Conservation (phyloP, 805 yeast genomes). For the Candida argentea region DNA sequence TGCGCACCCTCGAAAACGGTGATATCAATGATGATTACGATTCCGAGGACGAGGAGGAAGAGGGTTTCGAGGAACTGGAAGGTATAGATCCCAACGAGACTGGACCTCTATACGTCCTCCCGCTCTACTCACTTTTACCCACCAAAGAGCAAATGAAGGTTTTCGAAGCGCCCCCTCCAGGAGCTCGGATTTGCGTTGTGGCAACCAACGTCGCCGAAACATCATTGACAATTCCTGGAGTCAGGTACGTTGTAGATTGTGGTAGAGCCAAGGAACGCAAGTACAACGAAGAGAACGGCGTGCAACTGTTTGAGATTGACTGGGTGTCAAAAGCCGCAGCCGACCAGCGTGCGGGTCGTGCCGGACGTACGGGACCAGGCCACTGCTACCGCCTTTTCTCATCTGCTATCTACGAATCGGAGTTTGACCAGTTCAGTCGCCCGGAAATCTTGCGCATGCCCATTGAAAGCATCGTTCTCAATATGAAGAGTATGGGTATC, state of each 20-base stretch:
- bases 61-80: constrained; percentile 61
- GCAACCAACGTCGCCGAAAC: constrained; percentile 99
- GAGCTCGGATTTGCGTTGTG: constrained; percentile 80
- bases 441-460: constrained; percentile 96
- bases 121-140: constrained; percentile 88
- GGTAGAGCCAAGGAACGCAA: constrained; percentile 89
- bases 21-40: constrained; percentile 38
- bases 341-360: constrained; percentile 92
- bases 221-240: constrained; percentile 91
- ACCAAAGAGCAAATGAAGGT: constrained; percentile 92
- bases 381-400: constrained; percentile 89
- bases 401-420: constrained; percentile 86
- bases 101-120: constrained; percentile 84
- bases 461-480: constrained; percentile 87
- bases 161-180: constrained; percentile 75
- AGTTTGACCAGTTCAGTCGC: constrained; percentile 67
- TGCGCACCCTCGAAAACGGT: constrained; percentile 24
- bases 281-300: constrained; percentile 74
- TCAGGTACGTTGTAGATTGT: constrained; percentile 88
- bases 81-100: constrained; percentile 61
- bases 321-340: constrained; percentile 97
- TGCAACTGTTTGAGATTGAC: constrained; percentile 81
- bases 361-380: constrained; percentile 98
- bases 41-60: constrained; percentile 44
- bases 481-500: constrained; percentile 96